Base-by-base conservation (phyloP, 169 alveolate species). In the Fabrea salina region DNA sequence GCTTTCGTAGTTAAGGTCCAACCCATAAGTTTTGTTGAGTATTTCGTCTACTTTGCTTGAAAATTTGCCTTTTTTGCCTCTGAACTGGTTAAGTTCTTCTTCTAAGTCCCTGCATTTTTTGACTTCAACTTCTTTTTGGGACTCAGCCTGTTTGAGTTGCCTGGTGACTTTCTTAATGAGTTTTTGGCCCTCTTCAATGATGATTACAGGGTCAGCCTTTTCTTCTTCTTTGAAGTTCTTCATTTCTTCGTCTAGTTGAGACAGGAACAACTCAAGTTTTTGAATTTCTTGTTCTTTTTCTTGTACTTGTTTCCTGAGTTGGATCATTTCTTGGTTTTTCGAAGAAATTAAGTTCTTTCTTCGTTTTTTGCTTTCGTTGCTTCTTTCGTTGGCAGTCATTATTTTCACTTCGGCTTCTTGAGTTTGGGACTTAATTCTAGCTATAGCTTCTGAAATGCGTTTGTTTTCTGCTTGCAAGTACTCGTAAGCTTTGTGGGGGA, bases 271-370 rank as follows among this genome's bases (percentile, higher is more conserved):
- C 39, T 61, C 74, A 16, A 61, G 11, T 61, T 37, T 27, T 16
- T 30, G 43, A 33, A 61, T 61, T 61, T 61, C 74, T 27, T 61
- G 54, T 37, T 61, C 74, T 37, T 61, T 61, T 32, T 61, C 39
- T 8, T 61, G 74, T 1, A 61, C 22, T 13, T 11, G 11, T 8
- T 27, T 27, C 50, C 32, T 61, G n/a, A 61, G 11, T 61, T 37
- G n/a, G 11, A 16, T 61, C 19, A 35, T 13, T 30, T 61, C 74
- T 33, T 8, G 22, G 4, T 27, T 11, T 13, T 32, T 13, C 32
- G n/a, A 33, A 2, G 32, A 8, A 11, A 13, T 16, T 11, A 32
- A 33, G 0, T 61, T 51, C 32, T 61, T 61, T 3, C 74, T 61
- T 37, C 74, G 32, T 27, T 61, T 27, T 61, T 51, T 27, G 3